Conservation (phyloP, 345 rosid species). For the Lepidium africanum region DNA sequence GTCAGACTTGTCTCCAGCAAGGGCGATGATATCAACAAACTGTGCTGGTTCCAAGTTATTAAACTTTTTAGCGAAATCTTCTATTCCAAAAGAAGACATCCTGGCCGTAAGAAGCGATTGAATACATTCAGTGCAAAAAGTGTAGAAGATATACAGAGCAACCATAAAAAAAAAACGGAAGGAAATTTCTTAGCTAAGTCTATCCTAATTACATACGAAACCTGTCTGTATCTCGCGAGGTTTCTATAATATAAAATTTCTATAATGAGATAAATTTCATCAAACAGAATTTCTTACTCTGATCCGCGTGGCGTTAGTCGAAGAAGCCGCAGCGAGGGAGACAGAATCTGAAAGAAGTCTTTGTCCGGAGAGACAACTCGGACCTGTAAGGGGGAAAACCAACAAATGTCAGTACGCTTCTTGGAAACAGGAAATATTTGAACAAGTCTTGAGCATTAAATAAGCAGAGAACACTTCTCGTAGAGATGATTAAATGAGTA, state of each 20-base stretch:
- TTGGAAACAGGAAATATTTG: not conserved
- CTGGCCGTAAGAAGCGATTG: constrained; percentile 37
- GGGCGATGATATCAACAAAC: constrained; percentile 77
- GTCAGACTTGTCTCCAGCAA: constrained; percentile 79
- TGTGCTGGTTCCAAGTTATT: constrained; percentile 72
- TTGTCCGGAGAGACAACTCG: constrained; percentile 98
- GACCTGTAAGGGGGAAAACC: constrained; percentile 44
- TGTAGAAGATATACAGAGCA: not conserved
- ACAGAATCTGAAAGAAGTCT: constrained; percentile 95
- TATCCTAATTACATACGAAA: not conserved
- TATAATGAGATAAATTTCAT: not conserved
- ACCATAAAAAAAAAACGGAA: not conserved
- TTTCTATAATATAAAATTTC: not conserved
- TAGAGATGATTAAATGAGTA: constrained; percentile 19
- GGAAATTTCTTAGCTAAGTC: not conserved
- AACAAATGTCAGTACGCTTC: not conserved
- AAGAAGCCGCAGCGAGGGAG: constrained; percentile 89
- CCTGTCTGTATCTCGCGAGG: not conserved
- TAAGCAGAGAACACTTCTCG: constrained; percentile 1
- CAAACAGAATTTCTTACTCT: constrained; percentile 37
- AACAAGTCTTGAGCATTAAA: not conserved
- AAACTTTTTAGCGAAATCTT: constrained; percentile 77
- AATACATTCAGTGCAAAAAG: not conserved
- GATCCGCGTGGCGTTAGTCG: constrained; percentile 86
- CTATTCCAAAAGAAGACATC: constrained; percentile 90